Evolutionary conservation across 257 asterid species (phyloP).

Genomic region (Leonotis leonurus): DNA sequence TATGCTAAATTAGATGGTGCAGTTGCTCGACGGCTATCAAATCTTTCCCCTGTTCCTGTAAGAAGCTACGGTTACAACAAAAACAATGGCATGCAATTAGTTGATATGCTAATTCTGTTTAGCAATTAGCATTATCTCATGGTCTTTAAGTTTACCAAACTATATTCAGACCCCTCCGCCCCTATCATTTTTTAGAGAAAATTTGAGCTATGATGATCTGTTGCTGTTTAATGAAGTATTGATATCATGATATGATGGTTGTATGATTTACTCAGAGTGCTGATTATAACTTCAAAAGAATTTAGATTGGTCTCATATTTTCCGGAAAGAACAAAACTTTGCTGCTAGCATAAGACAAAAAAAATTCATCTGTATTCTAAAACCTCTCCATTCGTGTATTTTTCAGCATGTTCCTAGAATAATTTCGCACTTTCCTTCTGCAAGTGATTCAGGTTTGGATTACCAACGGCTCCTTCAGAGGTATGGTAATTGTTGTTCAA

Average conservation of each 20-base stretch:
- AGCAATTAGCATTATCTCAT: background rate
- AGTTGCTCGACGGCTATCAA: conserved; percentile 48
- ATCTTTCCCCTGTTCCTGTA: conserved; percentile 54
- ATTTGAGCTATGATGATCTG: background rate
- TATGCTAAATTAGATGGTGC: conserved; percentile 50
- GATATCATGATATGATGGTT: conserved; percentile 1
- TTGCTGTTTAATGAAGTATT: background rate
- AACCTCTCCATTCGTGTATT: background rate
- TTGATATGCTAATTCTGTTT: background rate
- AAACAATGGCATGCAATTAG: background rate
- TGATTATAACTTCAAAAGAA: background rate
- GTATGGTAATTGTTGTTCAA: conserved; percentile 18
- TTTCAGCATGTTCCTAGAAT: conserved; percentile 54
- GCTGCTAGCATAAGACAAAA: background rate
- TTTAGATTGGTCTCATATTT: too few species aligned
- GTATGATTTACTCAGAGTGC: background rate
- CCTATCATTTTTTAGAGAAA: background rate
- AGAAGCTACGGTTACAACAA: conserved; percentile 9
- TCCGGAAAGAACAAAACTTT: too few species aligned
- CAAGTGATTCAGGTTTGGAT: conserved; percentile 49
- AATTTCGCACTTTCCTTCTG: conserved; percentile 42
- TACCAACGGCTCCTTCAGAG: conserved; percentile 59
- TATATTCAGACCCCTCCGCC: background rate
- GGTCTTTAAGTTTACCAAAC: background rate
- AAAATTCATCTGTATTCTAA: background rate